Conservation (phyloP, 495 filamentous ascomycete genomes). For the Poronia punctata region DNA sequence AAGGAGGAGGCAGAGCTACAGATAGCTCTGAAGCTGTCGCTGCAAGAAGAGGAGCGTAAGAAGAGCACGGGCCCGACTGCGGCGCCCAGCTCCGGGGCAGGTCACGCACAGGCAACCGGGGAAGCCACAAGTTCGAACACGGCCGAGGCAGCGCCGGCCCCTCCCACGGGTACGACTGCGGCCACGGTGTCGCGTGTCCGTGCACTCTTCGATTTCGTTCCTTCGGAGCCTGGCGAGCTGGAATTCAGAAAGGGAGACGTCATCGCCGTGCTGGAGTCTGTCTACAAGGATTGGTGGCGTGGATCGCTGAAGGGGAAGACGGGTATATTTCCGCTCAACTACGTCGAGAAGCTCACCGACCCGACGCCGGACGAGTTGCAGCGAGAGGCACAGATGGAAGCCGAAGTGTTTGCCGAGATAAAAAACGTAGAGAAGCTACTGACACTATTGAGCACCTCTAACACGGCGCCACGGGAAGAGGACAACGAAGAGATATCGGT, state of each 20-base stretch:
- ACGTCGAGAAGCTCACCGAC: constrained; percentile 94
- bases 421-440: constrained; percentile 97
- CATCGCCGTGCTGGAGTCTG: constrained; percentile 93
- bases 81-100: constrained; percentile 25
- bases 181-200: constrained; percentile 93
- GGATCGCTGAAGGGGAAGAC: constrained; percentile 89
- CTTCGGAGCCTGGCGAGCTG: constrained; percentile 87
- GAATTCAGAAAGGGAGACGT: constrained; percentile 96
- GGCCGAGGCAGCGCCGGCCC: constrained; percentile 26
- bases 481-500: constrained; percentile 91
- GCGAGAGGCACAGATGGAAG: constrained; percentile 93
- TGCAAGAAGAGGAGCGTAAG: constrained; percentile 69
- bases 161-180: constrained; percentile 69
- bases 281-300: constrained; percentile 99
- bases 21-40: constrained; percentile 85
- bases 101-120: constrained; percentile 18
- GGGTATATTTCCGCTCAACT: constrained; percentile 97
- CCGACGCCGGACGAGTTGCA: constrained; percentile 92
- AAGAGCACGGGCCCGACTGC: constrained; percentile 23
- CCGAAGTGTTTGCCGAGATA: constrained; percentile 95
- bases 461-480: constrained; percentile 74
- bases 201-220: constrained; percentile 89
- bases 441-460: constrained; percentile 89
- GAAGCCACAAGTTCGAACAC: constrained; percentile 20
- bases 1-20: constrained; percentile 98